phyloP scores from a whole-genome alignment of 2,329 filamentous ascomycete species.

The Pyricularia sp. region DNA sequence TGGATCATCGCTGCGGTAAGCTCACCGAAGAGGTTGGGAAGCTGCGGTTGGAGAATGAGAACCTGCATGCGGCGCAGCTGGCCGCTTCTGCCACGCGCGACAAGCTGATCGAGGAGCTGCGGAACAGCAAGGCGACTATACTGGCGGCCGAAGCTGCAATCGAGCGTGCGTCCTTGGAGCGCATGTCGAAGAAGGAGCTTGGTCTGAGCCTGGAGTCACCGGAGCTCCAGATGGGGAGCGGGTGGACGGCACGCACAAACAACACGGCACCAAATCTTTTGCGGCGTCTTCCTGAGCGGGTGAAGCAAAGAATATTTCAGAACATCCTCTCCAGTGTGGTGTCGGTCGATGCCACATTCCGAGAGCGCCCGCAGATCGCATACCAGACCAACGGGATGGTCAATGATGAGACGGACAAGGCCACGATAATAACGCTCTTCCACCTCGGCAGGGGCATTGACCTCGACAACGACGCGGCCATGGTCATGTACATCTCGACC shows the following conservation, averaged over 20 bases:
- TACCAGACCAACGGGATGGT: not conserved
- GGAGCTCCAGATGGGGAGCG: not conserved
- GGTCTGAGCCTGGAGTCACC: not conserved
- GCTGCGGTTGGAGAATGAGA: not conserved
- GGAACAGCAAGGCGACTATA: not conserved
- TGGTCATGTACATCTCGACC: not conserved
- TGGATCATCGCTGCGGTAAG: not conserved
- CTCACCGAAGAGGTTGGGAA: not conserved
- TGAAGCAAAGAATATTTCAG: not conserved
- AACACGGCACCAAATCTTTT: not conserved
- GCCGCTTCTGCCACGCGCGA: not conserved
- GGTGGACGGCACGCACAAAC: not conserved
- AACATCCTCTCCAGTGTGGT: not conserved
- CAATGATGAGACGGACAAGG: not conserved
- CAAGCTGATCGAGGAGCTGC: slow-evolving; percentile 1
- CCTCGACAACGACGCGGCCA: not conserved
- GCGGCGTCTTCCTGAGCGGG: not conserved
- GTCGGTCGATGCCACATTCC: not conserved
- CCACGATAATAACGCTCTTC: not conserved
- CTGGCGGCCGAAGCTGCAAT: not conserved
- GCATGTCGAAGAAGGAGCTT: not conserved
- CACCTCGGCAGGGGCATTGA: not conserved
- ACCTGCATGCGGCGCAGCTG: not conserved
- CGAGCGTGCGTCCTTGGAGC: not conserved
- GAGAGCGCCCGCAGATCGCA: not conserved